phyloP scores from a whole-genome alignment of 1,284 basidiomycete genomes.

The Austroboletus niveus region DNA sequence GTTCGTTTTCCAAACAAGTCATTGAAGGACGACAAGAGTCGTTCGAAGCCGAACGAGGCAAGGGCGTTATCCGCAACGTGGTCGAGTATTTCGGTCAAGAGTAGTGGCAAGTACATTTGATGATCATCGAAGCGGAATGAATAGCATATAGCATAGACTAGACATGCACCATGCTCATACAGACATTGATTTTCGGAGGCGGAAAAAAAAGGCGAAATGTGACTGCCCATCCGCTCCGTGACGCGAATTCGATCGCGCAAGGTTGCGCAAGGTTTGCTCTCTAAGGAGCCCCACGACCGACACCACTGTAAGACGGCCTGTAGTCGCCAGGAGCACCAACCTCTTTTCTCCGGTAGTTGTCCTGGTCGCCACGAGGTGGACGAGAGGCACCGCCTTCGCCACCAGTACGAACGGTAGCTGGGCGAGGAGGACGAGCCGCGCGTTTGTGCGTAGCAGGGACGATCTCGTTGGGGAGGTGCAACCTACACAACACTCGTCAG shows the following conservation, averaged over 20 bases:
- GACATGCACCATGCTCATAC: conserved; percentile 40
- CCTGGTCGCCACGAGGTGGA: conserved; percentile 83
- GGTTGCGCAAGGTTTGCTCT: conserved; percentile 19
- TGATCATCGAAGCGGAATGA: conserved; percentile 8
- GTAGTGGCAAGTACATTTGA: background rate
- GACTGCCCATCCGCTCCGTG: conserved; percentile 6
- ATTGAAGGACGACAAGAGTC: conserved; percentile 20
- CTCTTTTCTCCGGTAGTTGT: conserved; percentile 88
- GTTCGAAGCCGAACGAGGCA: conserved; percentile 6
- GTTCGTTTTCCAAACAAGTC: conserved; percentile 28
- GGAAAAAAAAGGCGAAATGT: background rate
- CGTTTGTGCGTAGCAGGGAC: conserved; percentile 96
- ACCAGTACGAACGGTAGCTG: conserved; percentile 67
- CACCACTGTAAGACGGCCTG: conserved; percentile 82
- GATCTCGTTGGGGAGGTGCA: conserved; percentile 91
- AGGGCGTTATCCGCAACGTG: conserved; percentile 16
- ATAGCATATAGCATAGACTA: conserved; percentile 38
- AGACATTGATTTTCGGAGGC: conserved; percentile 33
- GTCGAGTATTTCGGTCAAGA: conserved; percentile 28
- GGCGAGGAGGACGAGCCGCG: conserved; percentile 74
- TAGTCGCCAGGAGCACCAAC: conserved; percentile 78
- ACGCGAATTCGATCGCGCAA: background rate
- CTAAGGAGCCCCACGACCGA: conserved; percentile 83
- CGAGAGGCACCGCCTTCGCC: conserved; percentile 79
- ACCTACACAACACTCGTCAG: conserved; percentile 47